A percentile compares a stretch with the other conserved stretches of the same genome.
Conservation (phyloP, 2,329 filamentous ascomycete species). For the Hypoxylon sp. region DNA sequence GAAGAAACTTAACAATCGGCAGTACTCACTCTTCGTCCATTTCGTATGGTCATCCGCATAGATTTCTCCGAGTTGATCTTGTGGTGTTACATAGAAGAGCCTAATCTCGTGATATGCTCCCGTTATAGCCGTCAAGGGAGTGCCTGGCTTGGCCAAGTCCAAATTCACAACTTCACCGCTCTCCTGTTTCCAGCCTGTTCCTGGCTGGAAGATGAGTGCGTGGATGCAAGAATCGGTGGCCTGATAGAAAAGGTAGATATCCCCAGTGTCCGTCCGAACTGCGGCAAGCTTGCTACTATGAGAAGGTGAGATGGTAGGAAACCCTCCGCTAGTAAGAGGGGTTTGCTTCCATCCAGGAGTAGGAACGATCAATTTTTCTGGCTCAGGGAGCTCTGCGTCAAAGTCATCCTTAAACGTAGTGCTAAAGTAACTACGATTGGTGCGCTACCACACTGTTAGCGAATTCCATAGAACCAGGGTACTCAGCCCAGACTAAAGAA, state of each 20-base stretch:
- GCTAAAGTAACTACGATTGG: slow-evolving; percentile 11
- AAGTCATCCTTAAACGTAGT: slow-evolving; percentile 6
- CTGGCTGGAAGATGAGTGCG: not conserved
- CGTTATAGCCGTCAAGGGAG: slow-evolving; percentile 15
- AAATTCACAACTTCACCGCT: not conserved
- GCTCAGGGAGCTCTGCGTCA: not conserved
- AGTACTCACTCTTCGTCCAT: slow-evolving; percentile 12
- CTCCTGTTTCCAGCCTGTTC: slow-evolving; percentile 3
- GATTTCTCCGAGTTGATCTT: slow-evolving; percentile 12
- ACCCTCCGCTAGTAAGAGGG: not conserved
- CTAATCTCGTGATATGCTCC: slow-evolving; percentile 8
- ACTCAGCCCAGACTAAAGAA: not conserved
- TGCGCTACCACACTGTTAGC: slow-evolving; percentile 3
- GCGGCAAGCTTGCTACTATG: slow-evolving; percentile 13
- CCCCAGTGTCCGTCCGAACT: slow-evolving; percentile 1
- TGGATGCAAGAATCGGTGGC: not conserved
- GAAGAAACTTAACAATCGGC: too few species aligned
- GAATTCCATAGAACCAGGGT: not conserved
- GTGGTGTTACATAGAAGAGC: slow-evolving; percentile 21
- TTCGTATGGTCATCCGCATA: slow-evolving; percentile 7
- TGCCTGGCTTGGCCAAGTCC: slow-evolving; percentile 9
- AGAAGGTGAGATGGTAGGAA: slow-evolving; percentile 5
- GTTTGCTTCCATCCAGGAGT: slow-evolving; percentile 19
- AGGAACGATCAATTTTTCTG: slow-evolving; percentile 4
- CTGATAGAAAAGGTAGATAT: slow-evolving; percentile 22